Evolutionary conservation across 352 stramenopile genomes (phyloP), one percentile per base, ranked within the genome.

Genomic region (Pythium dissimile): DNA sequence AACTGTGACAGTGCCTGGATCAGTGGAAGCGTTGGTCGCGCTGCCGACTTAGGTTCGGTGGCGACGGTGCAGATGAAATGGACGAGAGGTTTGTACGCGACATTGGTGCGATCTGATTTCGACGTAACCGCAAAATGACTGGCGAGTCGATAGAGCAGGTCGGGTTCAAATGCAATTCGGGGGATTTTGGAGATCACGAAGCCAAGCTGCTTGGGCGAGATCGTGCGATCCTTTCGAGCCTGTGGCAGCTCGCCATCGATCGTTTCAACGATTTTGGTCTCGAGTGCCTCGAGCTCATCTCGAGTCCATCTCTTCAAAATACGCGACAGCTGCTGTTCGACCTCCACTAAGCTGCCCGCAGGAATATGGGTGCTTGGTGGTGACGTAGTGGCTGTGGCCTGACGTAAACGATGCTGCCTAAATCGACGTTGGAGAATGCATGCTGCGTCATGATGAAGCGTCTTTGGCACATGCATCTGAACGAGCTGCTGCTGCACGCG

Each of bases 101-200:
- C 51, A 24, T 49, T 21, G 2, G 37, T 34, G n/a, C 32, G 23
- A 9, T 67, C 34, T 8, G 58, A 52, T 13, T 41, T 59, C 1
- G 39, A 41, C 10, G 45, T 15, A 1, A 77, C 44, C 2, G 60
- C 65, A 21, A 89, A 89, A 49, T 80, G 70, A 7, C 73, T 59
- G 48, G 76, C 69, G 9, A 89, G 49, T 10, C 71, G 59, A 18
- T 54, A 62, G 15, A 89, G 50, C 20, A 86, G 18, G 2, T 55
- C 13, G 15, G 75, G 71, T 27, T 71, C 63, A 11, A 89, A 54
- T 5, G 72, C 76, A 23, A 89, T 52, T 4, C 64, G 64, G 2
- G 73, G 63, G 3, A 59, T 57, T 53, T 87, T 75, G 2, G 72
- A 77, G 0, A 86, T 44, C 21, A 84, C 70, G 54, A 82, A 89